Evolutionary conservation across 169 alveolate species (phyloP).

Genomic region (Amoebophrya sp.): DNA sequence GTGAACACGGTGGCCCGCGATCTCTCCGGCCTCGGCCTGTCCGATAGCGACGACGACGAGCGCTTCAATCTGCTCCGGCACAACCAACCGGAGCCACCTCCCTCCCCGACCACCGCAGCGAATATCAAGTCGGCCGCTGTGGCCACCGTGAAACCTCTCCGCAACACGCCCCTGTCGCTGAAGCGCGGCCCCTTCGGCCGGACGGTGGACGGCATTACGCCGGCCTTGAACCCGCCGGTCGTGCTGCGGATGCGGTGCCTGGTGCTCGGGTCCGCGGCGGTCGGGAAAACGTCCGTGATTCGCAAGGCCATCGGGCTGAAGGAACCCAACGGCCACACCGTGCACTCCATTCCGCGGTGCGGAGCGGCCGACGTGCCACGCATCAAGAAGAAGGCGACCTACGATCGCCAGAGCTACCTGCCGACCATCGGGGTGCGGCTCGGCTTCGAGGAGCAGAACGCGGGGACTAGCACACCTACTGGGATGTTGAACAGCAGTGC

Average conservation of each 20-base stretch:
- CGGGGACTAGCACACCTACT: background rate
- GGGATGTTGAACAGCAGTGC: background rate
- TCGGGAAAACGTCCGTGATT: background rate
- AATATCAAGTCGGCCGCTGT: background rate
- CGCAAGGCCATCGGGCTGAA: background rate
- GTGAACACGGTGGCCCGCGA: constrained; percentile 9
- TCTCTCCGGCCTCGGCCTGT: background rate
- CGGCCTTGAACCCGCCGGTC: background rate
- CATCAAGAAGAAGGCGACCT: background rate
- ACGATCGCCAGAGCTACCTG: background rate
- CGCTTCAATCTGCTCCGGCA: background rate
- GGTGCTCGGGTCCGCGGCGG: background rate
- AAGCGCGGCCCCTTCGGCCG: background rate
- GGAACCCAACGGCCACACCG: background rate
- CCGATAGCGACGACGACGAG: background rate
- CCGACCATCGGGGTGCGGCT: background rate
- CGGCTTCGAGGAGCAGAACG: background rate
- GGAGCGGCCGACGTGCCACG: background rate
- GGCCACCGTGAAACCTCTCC: background rate
- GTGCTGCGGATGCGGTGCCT: constrained; percentile 7
- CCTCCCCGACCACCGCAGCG: background rate
- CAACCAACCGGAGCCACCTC: background rate
- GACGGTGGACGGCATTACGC: background rate
- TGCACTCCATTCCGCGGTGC: background rate
- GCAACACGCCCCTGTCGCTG: background rate